Base-by-base conservation (phyloP, 495 filamentous ascomycete genomes). In the Hypoxylon trugodes region DNA sequence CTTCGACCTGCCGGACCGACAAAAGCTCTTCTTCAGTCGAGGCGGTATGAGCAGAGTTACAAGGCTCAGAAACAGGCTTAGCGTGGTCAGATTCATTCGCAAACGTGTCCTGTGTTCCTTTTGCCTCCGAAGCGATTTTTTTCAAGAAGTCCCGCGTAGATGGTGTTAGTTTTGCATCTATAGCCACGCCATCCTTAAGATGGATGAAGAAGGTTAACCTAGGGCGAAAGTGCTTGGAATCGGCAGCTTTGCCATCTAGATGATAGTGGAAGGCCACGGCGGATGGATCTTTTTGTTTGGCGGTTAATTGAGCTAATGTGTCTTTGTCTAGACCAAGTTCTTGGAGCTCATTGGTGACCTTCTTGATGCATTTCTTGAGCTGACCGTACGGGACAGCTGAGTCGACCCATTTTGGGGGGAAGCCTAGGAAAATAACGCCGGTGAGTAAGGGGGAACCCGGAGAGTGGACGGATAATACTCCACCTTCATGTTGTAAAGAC, bases 291-390 rank as follows among this genome's bases (percentile, higher is more conserved):
- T 76, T 69, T 48, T 69, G 73, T 26, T 75, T 72, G 15, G 70
- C 70, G 8, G 81, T 65, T 22, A 91, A 75, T 25, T 75, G 74
- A 33, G 78, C 75, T 22, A 91, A 70, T n/a, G 84, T 88, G 9
- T 82, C 77, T 3, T 79, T 77, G 45, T 86, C 82, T 40, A 91
- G 81, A 8, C 89, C 89, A 6, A 89, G 71, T 12, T 74, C 75
- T 10, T 75, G 66, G 6, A 91, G 79, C 72, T 91, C 89, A 36
- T 75, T 69, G 47, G 84, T 67, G 24, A 92, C 82, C 69, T 84
- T 85, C 61, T 87, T 89, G 67, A 92, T 83, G 72, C 88, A 84
- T 73, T 90, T 92, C 72, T 92, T 92, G 51, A 92, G 84, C 64
- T 89, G 82, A 28, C 83, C 77, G 70, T 92, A 92, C 42, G 86